A percentile compares a stretch with the other conserved stretches of the same genome.
Evolutionary conservation across 2,329 filamentous ascomycete genomes (phyloP).

Genomic region (Hymenoscyphus occultus): DNA sequence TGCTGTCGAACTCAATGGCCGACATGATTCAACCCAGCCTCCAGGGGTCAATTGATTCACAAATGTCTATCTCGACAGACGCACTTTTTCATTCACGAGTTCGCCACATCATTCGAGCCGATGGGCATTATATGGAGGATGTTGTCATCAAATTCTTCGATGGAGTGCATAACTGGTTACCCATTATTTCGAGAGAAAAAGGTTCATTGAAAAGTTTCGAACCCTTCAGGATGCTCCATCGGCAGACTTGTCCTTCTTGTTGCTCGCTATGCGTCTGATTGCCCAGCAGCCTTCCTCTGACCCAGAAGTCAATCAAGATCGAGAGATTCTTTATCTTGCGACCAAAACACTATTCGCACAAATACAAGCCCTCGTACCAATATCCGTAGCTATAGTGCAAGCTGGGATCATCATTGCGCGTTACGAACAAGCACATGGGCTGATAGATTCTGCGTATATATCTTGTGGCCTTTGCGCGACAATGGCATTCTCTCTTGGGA

Average conservation of each 20-base stretch:
- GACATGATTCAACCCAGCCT: slow-evolving; percentile 20
- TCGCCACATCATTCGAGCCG: slow-evolving; percentile 19
- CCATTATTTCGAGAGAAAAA: slow-evolving; percentile 26
- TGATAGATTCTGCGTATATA: no score
- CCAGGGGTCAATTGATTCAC: slow-evolving; percentile 12
- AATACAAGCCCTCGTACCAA: slow-evolving; percentile 26
- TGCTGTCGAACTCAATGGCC: slow-evolving; percentile 24
- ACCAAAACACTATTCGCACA: slow-evolving; percentile 28
- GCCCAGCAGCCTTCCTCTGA: slow-evolving; percentile 23
- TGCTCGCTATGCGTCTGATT: slow-evolving; percentile 25
- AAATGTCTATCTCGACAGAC: slow-evolving; percentile 14
- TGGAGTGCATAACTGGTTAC: slow-evolving; percentile 26
- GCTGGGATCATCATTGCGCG: slow-evolving; percentile 22
- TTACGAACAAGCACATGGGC: no score
- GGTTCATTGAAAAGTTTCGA: slow-evolving; percentile 19
- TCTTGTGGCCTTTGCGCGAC: no score
- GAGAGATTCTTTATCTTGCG: slow-evolving; percentile 26
- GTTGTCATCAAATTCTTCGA: slow-evolving; percentile 22
- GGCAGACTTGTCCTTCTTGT: slow-evolving; percentile 26
- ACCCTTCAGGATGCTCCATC: slow-evolving; percentile 16
- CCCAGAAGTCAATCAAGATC: slow-evolving; percentile 20
- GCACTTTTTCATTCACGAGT: slow-evolving; percentile 22
- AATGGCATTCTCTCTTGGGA: no score
- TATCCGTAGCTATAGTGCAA: slow-evolving; percentile 24
- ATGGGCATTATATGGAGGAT: slow-evolving; percentile 23